phyloP scores from a whole-genome alignment of 148 eudicot species.

The Camellia granthamiana region DNA sequence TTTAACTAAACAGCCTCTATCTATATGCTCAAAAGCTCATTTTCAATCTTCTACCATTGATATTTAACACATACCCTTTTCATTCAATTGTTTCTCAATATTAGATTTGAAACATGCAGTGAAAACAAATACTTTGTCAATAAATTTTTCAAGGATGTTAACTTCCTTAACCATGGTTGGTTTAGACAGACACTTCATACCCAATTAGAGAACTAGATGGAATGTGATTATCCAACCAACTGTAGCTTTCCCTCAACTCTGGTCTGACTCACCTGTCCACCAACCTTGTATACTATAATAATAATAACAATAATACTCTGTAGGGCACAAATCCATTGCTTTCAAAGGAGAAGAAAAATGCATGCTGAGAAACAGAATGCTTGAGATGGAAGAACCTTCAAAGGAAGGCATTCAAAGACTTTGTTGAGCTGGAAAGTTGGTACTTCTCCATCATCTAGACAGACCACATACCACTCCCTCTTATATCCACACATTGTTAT shows the following conservation, averaged over 20 bases:
- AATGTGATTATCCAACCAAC: background rate
- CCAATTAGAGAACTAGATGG: background rate
- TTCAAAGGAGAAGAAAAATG: background rate
- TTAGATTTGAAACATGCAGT: background rate
- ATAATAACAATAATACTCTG: background rate
- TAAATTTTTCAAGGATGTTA: too few relatives aligned
- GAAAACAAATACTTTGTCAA: background rate
- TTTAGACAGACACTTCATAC: background rate
- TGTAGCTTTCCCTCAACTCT: background rate
- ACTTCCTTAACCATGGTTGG: background rate
- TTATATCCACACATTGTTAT: too few relatives aligned
- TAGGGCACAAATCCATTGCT: background rate
- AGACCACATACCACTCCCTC: background rate
- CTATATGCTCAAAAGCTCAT: background rate
- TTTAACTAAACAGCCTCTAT: too few relatives aligned
- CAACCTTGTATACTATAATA: background rate
- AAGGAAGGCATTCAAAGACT: constrained; percentile 9
- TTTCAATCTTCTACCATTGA: background rate
- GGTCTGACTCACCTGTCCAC: background rate
- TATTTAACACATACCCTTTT: background rate
- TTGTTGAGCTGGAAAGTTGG: constrained; percentile 11
- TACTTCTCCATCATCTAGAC: constrained; percentile 16
- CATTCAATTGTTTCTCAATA: background rate
- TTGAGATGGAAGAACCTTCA: constrained; percentile 24
- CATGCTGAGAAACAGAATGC: constrained; percentile 5